A percentile compares a stretch with the other conserved stretches of the same genome.
These are phyloP conservation scores for Agaricus bisporus DNA, from an alignment of 768 basidiomycete genomes.

Conservation along the genomic window DNA sequence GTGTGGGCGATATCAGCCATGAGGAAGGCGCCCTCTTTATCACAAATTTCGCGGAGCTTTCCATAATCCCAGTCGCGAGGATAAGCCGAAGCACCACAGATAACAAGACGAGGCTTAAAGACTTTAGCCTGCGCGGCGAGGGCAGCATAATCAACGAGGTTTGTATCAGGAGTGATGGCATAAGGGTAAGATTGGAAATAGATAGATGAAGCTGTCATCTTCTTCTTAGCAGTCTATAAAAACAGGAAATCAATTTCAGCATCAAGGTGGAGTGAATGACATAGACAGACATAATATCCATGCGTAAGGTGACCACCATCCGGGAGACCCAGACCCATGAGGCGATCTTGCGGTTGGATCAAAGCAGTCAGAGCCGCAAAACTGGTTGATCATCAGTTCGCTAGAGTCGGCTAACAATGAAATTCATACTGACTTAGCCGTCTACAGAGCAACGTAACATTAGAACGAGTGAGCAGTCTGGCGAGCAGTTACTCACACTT, in stretches of 20 bases:
- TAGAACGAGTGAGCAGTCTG: not conserved
- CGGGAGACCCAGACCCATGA: conserved; percentile 98
- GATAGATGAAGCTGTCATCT: conserved; percentile 99
- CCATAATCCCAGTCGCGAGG: conserved; percentile 98
- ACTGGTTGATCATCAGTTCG: conserved; percentile 35
- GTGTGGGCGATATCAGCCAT: conserved; percentile 99
- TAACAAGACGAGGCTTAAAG: conserved; percentile 92
- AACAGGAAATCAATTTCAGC: conserved; percentile 7
- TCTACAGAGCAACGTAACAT: conserved; percentile 32
- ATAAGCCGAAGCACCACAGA: conserved; percentile 98
- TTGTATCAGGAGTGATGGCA: conserved; percentile 70
- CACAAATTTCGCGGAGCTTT: conserved; percentile 71
- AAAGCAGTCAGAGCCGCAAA: conserved; percentile 96
- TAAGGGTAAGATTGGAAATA: conserved; percentile 99
- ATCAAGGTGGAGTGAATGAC: conserved; percentile 1
- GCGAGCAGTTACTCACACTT: conserved; percentile 46
- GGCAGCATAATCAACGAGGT: conserved; percentile 83
- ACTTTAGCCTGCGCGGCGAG: conserved; percentile 84
- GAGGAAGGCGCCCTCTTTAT: conserved; percentile 86
- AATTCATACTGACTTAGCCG: conserved; percentile 67
- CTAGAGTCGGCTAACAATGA: conserved; percentile 8
- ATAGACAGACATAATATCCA: conserved; percentile 81
- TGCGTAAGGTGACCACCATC: conserved; percentile 98
- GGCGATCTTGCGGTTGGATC: conserved; percentile 93
- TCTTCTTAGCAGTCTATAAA: conserved; percentile 90